A percentile compares a stretch with the other conserved stretches of the same genome.
phyloP scores from a whole-genome alignment of 2,329 filamentous ascomycete genomes.

The Colletotrichum sp. region DNA sequence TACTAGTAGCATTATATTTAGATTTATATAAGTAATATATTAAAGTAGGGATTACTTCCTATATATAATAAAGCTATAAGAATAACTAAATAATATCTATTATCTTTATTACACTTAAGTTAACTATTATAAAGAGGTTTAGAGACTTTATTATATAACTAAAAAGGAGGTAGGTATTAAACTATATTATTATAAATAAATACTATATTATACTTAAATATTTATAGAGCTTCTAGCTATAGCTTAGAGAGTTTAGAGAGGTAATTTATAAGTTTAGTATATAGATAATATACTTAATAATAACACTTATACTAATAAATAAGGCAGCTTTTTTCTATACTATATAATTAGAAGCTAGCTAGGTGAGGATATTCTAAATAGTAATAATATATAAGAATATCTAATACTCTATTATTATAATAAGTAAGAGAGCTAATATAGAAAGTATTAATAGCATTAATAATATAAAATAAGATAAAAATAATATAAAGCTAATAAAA shows the following conservation, averaged over 20 bases:
- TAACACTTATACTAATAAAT: neutral
- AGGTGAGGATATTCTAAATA: neutral
- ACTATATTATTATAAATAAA: constrained; percentile 12
- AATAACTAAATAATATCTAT: neutral
- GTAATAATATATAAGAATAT: neutral
- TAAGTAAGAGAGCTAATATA: rapidly evolving
- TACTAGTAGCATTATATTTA: neutral
- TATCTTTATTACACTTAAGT: neutral
- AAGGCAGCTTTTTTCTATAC: neutral
- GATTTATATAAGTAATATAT: constrained; percentile 5
- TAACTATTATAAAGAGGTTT: neutral
- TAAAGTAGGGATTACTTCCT: neutral
- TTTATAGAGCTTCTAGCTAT: neutral
- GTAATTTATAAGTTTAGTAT: neutral
- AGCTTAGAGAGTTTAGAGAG: neutral
- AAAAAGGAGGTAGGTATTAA: neutral
- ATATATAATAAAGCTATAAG: neutral
- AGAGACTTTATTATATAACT: constrained; percentile 1
- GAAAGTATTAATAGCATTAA: neutral
- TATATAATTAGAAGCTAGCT: neutral
- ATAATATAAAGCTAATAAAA: neutral
- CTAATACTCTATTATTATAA: neutral
- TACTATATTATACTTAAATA: constrained; percentile 7
- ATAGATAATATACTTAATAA: constrained; percentile 12
- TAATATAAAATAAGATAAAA: no score